Base-by-base conservation (phyloP, 805 yeast species). In the Dipodascopsis uninucleata region DNA sequence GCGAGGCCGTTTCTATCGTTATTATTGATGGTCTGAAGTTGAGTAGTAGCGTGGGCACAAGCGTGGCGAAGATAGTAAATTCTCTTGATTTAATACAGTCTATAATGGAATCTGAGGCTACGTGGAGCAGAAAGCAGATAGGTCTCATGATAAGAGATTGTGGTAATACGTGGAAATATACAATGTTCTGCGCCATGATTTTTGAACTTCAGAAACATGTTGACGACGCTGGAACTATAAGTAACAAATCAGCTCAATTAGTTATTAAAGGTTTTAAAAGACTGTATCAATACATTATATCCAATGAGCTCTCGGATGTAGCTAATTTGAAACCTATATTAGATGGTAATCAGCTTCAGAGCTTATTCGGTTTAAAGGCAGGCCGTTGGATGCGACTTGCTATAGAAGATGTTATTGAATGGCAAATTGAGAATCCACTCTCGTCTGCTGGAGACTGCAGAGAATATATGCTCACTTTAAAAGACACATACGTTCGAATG, bases 381-480 rank as follows among this genome's bases (percentile, higher is more conserved):
- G 98, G 98, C 0, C 88, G 89, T 4, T 88, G 97, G 96, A 71
- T 90, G 74, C 71, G 77, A 6, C 64, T 64, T 6, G 64, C 80
- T 6, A 73, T 78, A 47, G 77, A 77, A 5, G 63, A 72, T 35
- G 71, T 85, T 4, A 62, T 86, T 25, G 63, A 71, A 16, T 85
- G 89, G 88, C 96, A 89, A 65, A 67, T 89, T 43, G 88, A 82
- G 52, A 64, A 87, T 57, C 95, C 95, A 0, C 60, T 57, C 0
- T 72, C 71, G 6, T 61, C 71, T 0, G 69, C 66, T 39, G 78
- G 74, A 1, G 83, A 83, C 21, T 74, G 87, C 60, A 48, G 81
- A 33, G 72, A 67, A 12, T 75, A 32, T 32, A 31, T 38, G 24
- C 10, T 24, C n/a, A 12, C 34, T 8, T n/a, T 39, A 17, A 39